phyloP scores from a whole-genome alignment of 768 basidiomycete genomes.

The Mycena metata region DNA sequence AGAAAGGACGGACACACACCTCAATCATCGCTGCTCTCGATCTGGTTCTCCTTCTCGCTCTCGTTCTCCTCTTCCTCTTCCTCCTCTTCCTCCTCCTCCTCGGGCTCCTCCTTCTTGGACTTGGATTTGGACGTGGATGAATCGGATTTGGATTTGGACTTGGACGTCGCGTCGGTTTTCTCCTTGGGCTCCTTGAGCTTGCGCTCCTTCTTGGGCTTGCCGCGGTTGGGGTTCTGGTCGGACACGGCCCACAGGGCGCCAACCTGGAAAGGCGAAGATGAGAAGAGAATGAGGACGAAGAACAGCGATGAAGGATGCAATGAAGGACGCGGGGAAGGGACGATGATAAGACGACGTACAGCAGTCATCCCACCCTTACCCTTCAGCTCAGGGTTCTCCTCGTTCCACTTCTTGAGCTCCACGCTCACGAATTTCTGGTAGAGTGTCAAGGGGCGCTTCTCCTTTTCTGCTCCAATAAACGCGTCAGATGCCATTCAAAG shows the following conservation, averaged over 20 bases:
- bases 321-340: too few species aligned
- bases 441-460: slow-evolving; percentile 69
- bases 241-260: slow-evolving; percentile 69
- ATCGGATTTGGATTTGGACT: slow-evolving; percentile 29
- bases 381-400: slow-evolving; percentile 61
- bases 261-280: slow-evolving; percentile 56
- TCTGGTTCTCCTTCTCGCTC: slow-evolving; percentile 36
- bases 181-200: slow-evolving; percentile 57
- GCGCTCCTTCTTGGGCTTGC: slow-evolving; percentile 62
- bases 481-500: slow-evolving; percentile 2
- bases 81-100: slow-evolving; percentile 22
- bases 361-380: slow-evolving; percentile 67
- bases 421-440: slow-evolving; percentile 71
- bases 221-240: slow-evolving; percentile 75
- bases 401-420: slow-evolving; percentile 70
- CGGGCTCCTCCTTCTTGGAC: slow-evolving; percentile 36
- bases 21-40: slow-evolving; percentile 26
- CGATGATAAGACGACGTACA: slow-evolving; percentile 43
- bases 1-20: slow-evolving; percentile 4
- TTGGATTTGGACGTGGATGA: slow-evolving; percentile 1
- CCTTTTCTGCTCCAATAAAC: slow-evolving; percentile 50
- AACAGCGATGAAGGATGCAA: not conserved
- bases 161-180: slow-evolving; percentile 45
- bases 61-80: slow-evolving; percentile 33
- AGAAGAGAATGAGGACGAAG: not conserved